These are phyloP conservation scores for Candida boleticola DNA, from an alignment of 805 yeast genomes.

Conservation along the genomic window DNA sequence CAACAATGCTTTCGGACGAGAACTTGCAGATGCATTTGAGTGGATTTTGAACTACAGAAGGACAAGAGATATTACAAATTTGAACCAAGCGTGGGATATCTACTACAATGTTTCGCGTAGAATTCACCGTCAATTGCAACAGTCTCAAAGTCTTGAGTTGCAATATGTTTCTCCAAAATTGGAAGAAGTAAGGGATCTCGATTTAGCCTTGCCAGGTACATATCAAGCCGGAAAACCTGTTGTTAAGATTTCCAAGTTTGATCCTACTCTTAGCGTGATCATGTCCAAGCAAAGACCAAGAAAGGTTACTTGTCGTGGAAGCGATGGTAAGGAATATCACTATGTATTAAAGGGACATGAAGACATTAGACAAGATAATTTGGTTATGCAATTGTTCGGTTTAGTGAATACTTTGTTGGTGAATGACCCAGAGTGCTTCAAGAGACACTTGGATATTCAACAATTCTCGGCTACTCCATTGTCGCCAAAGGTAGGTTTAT, in stretches of 20 bases:
- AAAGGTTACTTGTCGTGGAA: slow-evolving; percentile 72
- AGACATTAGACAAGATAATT: slow-evolving; percentile 94
- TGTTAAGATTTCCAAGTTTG: slow-evolving; percentile 69
- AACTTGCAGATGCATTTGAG: slow-evolving; percentile 85
- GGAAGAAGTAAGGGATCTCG: slow-evolving; percentile 72
- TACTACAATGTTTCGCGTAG: slow-evolving; percentile 92
- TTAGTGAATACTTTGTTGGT: slow-evolving; percentile 85
- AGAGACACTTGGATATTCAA: slow-evolving; percentile 90
- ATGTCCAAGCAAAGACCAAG: slow-evolving; percentile 97
- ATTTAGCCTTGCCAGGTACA: slow-evolving; percentile 92
- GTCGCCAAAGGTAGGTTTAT: slow-evolving; percentile 93
- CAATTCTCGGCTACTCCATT: slow-evolving; percentile 91
- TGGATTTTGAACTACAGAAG: slow-evolving; percentile 87
- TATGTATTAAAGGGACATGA: slow-evolving; percentile 91
- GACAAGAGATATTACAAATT: slow-evolving; percentile 79
- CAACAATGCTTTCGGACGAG: slow-evolving; percentile 91
- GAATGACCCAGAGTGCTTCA: slow-evolving; percentile 93
- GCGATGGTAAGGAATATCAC: slow-evolving; percentile 88
- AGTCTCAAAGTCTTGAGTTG: slow-evolving; percentile 77
- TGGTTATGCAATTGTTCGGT: slow-evolving; percentile 97
- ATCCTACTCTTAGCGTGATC: slow-evolving; percentile 80
- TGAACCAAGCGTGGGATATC: slow-evolving; percentile 97
- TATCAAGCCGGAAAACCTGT: slow-evolving; percentile 82
- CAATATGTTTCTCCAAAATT: slow-evolving; percentile 93
- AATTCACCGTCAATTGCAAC: slow-evolving; percentile 85